phyloP scores from a whole-genome alignment of 805 yeast genomes.

The Torulaspora indica region DNA sequence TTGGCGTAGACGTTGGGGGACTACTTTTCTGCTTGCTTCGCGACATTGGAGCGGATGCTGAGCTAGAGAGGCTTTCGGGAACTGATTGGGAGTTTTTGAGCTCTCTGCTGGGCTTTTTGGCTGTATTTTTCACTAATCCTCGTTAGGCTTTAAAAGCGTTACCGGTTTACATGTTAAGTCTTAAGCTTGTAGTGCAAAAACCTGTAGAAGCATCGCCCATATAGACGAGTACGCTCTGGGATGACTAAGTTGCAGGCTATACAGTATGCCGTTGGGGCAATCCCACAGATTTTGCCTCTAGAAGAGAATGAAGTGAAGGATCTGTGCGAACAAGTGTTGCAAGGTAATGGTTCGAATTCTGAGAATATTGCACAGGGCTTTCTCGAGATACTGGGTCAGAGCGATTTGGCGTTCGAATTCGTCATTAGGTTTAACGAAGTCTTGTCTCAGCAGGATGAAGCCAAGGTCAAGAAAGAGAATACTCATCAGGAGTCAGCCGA shows the following conservation, averaged over 20 bases:
- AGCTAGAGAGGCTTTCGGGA: too few relatives aligned
- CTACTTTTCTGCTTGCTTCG: background rate
- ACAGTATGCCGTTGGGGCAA: conserved; percentile 24
- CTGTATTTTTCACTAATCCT: background rate
- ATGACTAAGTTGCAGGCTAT: conserved; percentile 33
- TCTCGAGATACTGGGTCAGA: conserved; percentile 33
- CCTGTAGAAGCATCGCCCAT: background rate
- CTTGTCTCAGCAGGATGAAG: conserved; percentile 1
- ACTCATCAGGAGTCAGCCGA: background rate
- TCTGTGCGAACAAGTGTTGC: conserved; percentile 30
- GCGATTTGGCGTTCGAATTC: conserved; percentile 32
- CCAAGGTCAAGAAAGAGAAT: background rate
- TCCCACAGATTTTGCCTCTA: conserved; percentile 34
- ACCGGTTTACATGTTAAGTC: background rate
- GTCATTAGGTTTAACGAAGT: conserved; percentile 30
- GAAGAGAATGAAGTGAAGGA: conserved; percentile 28
- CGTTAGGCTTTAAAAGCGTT: background rate
- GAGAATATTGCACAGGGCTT: conserved; percentile 32
- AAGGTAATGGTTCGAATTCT: conserved; percentile 15
- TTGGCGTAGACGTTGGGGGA: background rate
- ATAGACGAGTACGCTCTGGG: background rate
- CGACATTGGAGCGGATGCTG: conserved; percentile 1
- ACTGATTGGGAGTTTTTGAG: background rate
- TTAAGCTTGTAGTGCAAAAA: background rate
- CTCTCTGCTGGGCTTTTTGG: background rate